Evolutionary conservation across 1,284 basidiomycete species (phyloP).

Genomic region (Pseudozyma flocculosa): DNA sequence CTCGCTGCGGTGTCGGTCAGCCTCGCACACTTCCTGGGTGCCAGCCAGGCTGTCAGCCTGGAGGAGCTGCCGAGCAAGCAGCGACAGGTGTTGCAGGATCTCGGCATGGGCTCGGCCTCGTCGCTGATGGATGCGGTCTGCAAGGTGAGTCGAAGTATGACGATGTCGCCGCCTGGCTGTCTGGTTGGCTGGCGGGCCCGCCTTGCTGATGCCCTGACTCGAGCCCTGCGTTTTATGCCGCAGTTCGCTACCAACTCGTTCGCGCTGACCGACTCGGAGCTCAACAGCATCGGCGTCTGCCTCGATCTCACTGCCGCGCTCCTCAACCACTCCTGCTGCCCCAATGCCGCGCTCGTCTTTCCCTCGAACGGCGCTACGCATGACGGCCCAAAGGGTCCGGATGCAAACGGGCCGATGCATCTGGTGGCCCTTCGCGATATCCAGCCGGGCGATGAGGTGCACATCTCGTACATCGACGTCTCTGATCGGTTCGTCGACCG

Average conservation of each 20-base stretch:
- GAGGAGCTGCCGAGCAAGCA: slow-evolving; percentile 19
- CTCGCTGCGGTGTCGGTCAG: slow-evolving; percentile 22
- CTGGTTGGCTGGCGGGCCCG: too few relatives aligned
- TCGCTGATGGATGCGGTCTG: slow-evolving; percentile 28
- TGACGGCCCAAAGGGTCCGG: slow-evolving; percentile 46
- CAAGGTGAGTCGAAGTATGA: background rate
- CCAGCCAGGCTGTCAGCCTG: slow-evolving; percentile 13
- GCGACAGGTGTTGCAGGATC: slow-evolving; percentile 21
- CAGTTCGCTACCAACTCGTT: slow-evolving; percentile 88
- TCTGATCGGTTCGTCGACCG: slow-evolving; percentile 65
- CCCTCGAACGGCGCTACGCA: slow-evolving; percentile 61
- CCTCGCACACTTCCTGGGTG: slow-evolving; percentile 21
- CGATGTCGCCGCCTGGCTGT: too few relatives aligned
- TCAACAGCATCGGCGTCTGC: slow-evolving; percentile 73
- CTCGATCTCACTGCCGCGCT: slow-evolving; percentile 77
- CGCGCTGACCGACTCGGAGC: slow-evolving; percentile 65
- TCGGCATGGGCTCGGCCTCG: slow-evolving; percentile 27
- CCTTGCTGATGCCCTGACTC: too few relatives aligned
- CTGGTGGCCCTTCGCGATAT: slow-evolving; percentile 53
- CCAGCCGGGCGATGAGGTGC: slow-evolving; percentile 59
- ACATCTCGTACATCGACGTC: slow-evolving; percentile 82
- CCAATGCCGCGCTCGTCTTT: slow-evolving; percentile 87
- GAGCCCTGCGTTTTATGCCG: too few relatives aligned
- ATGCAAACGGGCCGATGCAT: slow-evolving; percentile 65
- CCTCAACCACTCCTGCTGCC: slow-evolving; percentile 86